Conservation (phyloP, 179 eudicot genomes). For the Camellia oleifera region DNA sequence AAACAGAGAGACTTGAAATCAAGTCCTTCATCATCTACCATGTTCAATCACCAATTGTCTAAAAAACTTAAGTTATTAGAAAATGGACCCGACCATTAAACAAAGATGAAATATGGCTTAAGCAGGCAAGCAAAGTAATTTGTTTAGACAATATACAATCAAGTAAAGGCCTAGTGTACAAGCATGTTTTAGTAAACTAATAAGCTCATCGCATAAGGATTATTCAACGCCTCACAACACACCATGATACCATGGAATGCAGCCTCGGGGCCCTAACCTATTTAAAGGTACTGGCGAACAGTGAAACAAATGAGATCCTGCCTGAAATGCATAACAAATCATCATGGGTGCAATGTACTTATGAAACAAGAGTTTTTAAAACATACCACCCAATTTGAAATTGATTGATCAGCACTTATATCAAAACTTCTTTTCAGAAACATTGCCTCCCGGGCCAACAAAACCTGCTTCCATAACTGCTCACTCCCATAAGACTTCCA, state of each 20-base stretch:
- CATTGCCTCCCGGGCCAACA: conserved; percentile 56
- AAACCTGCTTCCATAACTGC: conserved; percentile 66
- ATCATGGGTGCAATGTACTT: neutral
- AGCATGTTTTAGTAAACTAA: neutral
- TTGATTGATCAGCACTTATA: conserved; percentile 6
- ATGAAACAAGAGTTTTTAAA: neutral
- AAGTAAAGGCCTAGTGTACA: neutral
- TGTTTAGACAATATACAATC: neutral
- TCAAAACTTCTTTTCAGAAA: conserved; percentile 21
- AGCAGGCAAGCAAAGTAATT: neutral
- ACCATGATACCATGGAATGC: neutral
- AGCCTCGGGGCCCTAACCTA: neutral
- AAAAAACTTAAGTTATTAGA: too few species aligned
- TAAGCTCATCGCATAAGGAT: neutral
- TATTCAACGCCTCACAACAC: neutral
- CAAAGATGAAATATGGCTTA: neutral
- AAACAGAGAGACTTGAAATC: too few species aligned
- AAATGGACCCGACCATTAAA: neutral
- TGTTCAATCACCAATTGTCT: too few species aligned
- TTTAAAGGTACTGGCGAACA: neutral
- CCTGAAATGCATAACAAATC: neutral
- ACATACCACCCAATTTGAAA: conserved; percentile 19
- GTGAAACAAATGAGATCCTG: neutral
- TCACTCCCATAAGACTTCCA: conserved; percentile 63
- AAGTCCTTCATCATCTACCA: too few species aligned